Evolutionary conservation across 192 early-diverging fungal genomes (phyloP).

Genomic region (Spizellomyces sp.): DNA sequence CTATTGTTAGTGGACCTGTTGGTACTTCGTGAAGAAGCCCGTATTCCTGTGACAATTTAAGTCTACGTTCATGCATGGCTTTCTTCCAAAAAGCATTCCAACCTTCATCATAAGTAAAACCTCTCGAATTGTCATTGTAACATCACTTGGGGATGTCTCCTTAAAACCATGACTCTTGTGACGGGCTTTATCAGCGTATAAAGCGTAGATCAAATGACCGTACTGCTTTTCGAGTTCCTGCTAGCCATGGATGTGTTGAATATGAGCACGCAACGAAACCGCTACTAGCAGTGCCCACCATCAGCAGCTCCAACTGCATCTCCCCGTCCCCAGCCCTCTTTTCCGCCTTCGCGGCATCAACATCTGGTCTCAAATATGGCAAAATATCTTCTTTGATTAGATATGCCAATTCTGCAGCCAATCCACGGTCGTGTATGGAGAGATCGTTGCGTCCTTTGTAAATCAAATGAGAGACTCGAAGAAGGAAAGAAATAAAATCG

Average conservation of each 20-base stretch:
- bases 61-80: background rate
- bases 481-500: constrained; percentile 49
- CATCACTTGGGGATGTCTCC: constrained; percentile 18
- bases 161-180: constrained; percentile 19
- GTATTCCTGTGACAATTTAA: constrained; percentile 36
- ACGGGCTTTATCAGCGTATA: constrained; percentile 33
- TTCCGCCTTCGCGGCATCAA: background rate
- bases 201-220: constrained; percentile 24
- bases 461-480: constrained; percentile 36
- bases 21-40: constrained; percentile 32
- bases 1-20: constrained; percentile 34
- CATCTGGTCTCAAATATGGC: background rate
- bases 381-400: constrained; percentile 47
- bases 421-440: constrained; percentile 36
- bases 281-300: background rate
- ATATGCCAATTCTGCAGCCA: constrained; percentile 38
- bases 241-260: background rate
- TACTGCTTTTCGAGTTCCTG: constrained; percentile 34
- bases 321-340: background rate
- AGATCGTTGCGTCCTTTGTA: constrained; percentile 36
- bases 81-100: background rate
- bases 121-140: constrained; percentile 48
- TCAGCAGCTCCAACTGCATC: constrained; percentile 15
- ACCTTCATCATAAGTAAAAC: constrained; percentile 42
- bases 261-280: too few species aligned